Conservation (phyloP, 202 grass and related monocot species). For the Hordeum pubiflorum region DNA sequence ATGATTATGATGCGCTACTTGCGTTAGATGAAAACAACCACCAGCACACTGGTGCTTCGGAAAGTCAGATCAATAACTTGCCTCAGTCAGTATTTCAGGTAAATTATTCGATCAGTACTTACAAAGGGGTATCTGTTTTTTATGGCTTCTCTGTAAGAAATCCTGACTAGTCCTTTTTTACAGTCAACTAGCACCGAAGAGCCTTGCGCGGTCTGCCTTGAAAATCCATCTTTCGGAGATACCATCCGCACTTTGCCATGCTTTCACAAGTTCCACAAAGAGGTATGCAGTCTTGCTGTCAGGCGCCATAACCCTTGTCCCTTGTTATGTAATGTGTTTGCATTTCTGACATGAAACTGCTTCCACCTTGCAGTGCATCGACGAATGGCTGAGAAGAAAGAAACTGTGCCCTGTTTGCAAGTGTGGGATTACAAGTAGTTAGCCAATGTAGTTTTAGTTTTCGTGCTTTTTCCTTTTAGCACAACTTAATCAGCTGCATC, state of each 20-base stretch:
- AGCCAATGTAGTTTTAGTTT: not conserved
- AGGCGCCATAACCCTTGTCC: not conserved
- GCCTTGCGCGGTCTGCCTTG: slow-evolving; percentile 71
- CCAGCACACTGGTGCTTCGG: slow-evolving; percentile 76
- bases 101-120: not conserved
- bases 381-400: slow-evolving; percentile 74
- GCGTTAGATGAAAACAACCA: slow-evolving; percentile 70
- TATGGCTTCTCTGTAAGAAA: not conserved
- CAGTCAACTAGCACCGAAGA: slow-evolving; percentile 60
- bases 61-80: slow-evolving; percentile 74
- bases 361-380: slow-evolving; percentile 61
- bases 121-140: not conserved
- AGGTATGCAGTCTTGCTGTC: slow-evolving; percentile 31
- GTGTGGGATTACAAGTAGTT: slow-evolving; percentile 40
- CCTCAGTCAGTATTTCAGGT: slow-evolving; percentile 80
- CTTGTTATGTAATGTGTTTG: not conserved
- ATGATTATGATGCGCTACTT: slow-evolving; percentile 70
- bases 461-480: not conserved
- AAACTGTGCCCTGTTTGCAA: slow-evolving; percentile 72
- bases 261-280: slow-evolving; percentile 93
- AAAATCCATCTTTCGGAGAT: slow-evolving; percentile 60
- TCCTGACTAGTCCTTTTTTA: slow-evolving; percentile 16
- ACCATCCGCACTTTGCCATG: slow-evolving; percentile 78
- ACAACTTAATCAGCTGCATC: not conserved
- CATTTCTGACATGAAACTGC: slow-evolving; percentile 16